Evolutionary conservation across 352 stramenopile species (phyloP), one percentile per base, ranked within the genome.

Genomic region (Sclerospora graminicola): DNA sequence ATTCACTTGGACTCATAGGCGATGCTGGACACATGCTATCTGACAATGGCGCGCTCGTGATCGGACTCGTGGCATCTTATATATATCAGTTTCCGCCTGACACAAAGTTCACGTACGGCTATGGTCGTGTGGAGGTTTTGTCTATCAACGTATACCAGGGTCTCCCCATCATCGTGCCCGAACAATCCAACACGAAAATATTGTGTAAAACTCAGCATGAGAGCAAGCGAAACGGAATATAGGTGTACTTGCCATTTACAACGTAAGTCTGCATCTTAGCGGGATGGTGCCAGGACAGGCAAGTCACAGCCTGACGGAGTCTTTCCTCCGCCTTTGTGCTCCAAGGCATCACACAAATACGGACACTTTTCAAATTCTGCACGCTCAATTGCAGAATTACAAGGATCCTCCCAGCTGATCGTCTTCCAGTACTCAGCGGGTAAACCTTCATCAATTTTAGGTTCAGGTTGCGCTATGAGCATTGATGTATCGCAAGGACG

Each of bases 341-440:
- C 60, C 2, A 35, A 5, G n/a, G 62, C 53, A 16, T 69, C 40
- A 18, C 66, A 78, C 44, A 57, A 23, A 19, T 56, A 72, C 5
- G 48, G 36, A 33, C 66, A 79, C 34, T 68, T 60, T 0, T 21
- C 32, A 45, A 79, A 79, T 6, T 35, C 7, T 5, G 16, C 41
- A 13, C 54, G 54, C 24, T 75, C 66, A 1, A 20, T 14, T 8
- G 48, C 53, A 19, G 48, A 63, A 14, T 33, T 29, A 39, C 66
- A 73, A 5, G 63, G 66, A 15, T 79, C 66, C 31, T 79, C 60
- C 66, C 66, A 75, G 0, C 66, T 60, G 10, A 75, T 56, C 2
- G 60, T 65, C 32, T 73, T 68, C 60, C 60, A 79, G 26, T 69
- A 79, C 8, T 66, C 51, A 0, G 56, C 54, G 20, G 75, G 66